Evolutionary conservation across 495 filamentous ascomycete genomes (phyloP).

Genomic region (Pseudoneurospora amorphoporcata): DNA sequence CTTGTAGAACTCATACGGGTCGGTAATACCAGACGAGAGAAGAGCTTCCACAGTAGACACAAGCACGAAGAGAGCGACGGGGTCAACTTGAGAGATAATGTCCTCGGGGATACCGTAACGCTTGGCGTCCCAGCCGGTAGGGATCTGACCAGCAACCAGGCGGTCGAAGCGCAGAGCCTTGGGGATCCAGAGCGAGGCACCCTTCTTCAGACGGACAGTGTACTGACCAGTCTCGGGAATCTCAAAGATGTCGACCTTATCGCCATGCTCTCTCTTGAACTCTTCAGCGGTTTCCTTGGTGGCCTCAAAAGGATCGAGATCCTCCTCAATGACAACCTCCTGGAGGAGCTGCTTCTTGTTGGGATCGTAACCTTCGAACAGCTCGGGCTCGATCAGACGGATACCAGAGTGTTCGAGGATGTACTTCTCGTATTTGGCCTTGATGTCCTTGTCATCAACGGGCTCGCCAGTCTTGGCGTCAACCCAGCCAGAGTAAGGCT

Average conservation of each 20-base stretch:
- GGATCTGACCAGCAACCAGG: constrained; percentile 91
- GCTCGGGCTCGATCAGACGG: constrained; percentile 91
- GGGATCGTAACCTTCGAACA: constrained; percentile 95
- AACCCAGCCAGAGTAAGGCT: constrained; percentile 95
- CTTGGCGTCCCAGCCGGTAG: constrained; percentile 92
- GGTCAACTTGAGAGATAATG: constrained; percentile 95
- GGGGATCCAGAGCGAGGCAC: constrained; percentile 84
- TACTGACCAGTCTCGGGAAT: constrained; percentile 91
- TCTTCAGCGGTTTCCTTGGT: constrained; percentile 96
- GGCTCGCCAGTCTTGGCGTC: constrained; percentile 89
- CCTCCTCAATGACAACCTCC: constrained; percentile 92
- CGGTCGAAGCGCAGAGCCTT: constrained; percentile 97
- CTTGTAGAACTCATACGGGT: constrained; percentile 99
- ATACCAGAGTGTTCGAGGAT: constrained; percentile 97
- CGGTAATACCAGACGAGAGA: constrained; percentile 89
- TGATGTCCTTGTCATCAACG: constrained; percentile 96
- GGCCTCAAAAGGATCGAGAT: constrained; percentile 91
- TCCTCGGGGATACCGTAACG: constrained; percentile 94
- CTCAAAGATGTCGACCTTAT: constrained; percentile 96
- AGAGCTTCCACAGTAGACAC: constrained; percentile 88
- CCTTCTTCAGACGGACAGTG: constrained; percentile 88
- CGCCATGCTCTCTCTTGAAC: constrained; percentile 92
- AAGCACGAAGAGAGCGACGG: constrained; percentile 87
- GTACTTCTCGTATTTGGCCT: constrained; percentile 89
- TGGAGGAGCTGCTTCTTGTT: constrained; percentile 97